Percentiles rank a stretch among this genome's conserved stretches.
These are phyloP conservation scores for Oxytropis ochrocephala DNA, from an alignment of 306 rosid genomes.

Conservation along the genomic window DNA sequence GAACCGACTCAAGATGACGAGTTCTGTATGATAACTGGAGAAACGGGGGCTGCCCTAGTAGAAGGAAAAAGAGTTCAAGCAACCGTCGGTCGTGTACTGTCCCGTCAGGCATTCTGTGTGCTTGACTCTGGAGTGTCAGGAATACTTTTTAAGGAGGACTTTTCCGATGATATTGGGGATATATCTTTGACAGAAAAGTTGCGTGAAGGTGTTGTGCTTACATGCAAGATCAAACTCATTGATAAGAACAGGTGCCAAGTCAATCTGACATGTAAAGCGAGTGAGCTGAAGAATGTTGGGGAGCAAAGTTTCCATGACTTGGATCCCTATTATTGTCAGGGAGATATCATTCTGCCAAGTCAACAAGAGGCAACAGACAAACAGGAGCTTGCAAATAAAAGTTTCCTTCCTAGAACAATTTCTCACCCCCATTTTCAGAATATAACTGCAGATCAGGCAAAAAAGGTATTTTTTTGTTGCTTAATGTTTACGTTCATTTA, in stretches of 20 bases:
- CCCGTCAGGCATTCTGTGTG: slow-evolving; percentile 34
- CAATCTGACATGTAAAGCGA: slow-evolving; percentile 35
- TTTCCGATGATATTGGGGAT: slow-evolving; percentile 34
- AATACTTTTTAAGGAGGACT: slow-evolving; percentile 30
- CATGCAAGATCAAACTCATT: slow-evolving; percentile 34
- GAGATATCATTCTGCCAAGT: slow-evolving; percentile 1
- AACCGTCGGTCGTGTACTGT: slow-evolving; percentile 27
- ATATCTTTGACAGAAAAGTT: slow-evolving; percentile 25
- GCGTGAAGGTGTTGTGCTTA: slow-evolving; percentile 28
- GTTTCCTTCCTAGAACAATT: slow-evolving; percentile 28
- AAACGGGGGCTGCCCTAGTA: slow-evolving; percentile 23
- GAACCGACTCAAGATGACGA: slow-evolving; percentile 42
- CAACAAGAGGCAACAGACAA: neutral
- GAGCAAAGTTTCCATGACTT: slow-evolving; percentile 20
- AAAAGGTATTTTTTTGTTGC: slow-evolving; percentile 29
- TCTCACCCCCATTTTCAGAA: slow-evolving; percentile 38
- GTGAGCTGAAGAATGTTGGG: slow-evolving; percentile 30
- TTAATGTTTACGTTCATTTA: slow-evolving; percentile 11
- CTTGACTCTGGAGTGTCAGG: slow-evolving; percentile 39
- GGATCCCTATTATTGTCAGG: slow-evolving; percentile 39
- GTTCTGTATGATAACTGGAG: slow-evolving; percentile 37
- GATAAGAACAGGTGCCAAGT: slow-evolving; percentile 36
- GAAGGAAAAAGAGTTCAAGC: slow-evolving; percentile 46
- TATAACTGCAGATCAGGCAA: slow-evolving; percentile 32
- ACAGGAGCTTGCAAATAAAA: slow-evolving; percentile 21